Conservation (phyloP, 1,284 basidiomycete genomes). For the Ganoderma lingzhi region DNA sequence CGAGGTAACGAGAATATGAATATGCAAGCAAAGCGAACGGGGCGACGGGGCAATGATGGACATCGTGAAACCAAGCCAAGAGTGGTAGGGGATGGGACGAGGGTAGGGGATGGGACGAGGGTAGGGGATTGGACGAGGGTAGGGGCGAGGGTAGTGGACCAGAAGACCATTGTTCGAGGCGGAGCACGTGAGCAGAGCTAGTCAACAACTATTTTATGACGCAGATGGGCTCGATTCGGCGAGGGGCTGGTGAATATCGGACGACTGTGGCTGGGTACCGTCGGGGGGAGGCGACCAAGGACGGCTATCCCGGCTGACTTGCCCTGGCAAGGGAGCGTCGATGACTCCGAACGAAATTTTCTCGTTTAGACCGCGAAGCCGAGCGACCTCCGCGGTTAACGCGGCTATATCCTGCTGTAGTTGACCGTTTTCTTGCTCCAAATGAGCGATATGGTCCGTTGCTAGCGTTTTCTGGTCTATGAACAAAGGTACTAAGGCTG, state of each 20-base stretch:
- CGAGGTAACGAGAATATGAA: slow-evolving; percentile 23
- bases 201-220: slow-evolving; percentile 66
- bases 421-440: slow-evolving; percentile 75
- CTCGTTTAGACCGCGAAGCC: slow-evolving; percentile 78
- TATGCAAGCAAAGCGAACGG: slow-evolving; percentile 30
- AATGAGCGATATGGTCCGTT: slow-evolving; percentile 73
- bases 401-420: slow-evolving; percentile 70
- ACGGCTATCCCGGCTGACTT: slow-evolving; percentile 54
- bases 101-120: slow-evolving; percentile 8
- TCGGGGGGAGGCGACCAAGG: slow-evolving; percentile 74
- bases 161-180: slow-evolving; percentile 34
- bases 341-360: slow-evolving; percentile 72
- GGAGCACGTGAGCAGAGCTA: slow-evolving; percentile 35
- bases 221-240: slow-evolving; percentile 70
- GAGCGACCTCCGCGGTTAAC: slow-evolving; percentile 70
- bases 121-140: slow-evolving; percentile 27
- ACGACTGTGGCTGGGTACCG: slow-evolving; percentile 43
- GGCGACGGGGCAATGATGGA: slow-evolving; percentile 22
- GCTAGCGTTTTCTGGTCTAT: slow-evolving; percentile 48
- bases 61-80: slow-evolving; percentile 21
- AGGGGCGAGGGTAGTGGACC: slow-evolving; percentile 16
- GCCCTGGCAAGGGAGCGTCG: slow-evolving; percentile 62
- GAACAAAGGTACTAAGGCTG: slow-evolving; percentile 12
- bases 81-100: slow-evolving; percentile 9
- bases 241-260: slow-evolving; percentile 59